Conservation (phyloP, 2,329 filamentous ascomycete species). For the Xylogone sp. region DNA sequence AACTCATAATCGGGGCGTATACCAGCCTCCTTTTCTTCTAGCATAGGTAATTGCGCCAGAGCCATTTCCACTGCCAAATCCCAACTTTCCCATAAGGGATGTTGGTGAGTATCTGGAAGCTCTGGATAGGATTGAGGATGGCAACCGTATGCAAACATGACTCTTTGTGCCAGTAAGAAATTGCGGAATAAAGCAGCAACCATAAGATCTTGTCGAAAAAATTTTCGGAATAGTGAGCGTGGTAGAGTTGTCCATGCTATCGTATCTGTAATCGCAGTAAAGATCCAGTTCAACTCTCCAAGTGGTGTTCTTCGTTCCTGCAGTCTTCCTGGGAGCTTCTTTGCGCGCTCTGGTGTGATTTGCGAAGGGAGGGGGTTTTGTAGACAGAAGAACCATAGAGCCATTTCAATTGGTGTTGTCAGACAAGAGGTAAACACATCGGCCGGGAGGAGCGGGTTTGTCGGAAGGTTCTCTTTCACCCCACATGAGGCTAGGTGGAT, state of each 20-base stretch:
- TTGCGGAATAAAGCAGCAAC: slow-evolving; percentile 97
- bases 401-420: slow-evolving; percentile 97
- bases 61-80: slow-evolving; percentile 96
- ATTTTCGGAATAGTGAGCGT: slow-evolving; percentile 87
- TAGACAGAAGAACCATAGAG: slow-evolving; percentile 90
- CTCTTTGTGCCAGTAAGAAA: slow-evolving; percentile 87
- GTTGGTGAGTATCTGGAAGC: slow-evolving; percentile 91
- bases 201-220: slow-evolving; percentile 97
- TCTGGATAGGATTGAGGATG: slow-evolving; percentile 88
- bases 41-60: slow-evolving; percentile 78
- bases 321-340: slow-evolving; percentile 83
- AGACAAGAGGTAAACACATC: slow-evolving; percentile 95
- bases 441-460: slow-evolving; percentile 87
- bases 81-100: slow-evolving; percentile 96
- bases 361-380: slow-evolving; percentile 67
- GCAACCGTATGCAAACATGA: slow-evolving; percentile 96
- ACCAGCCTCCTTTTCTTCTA: slow-evolving; percentile 73
- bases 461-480: slow-evolving; percentile 87
- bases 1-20: slow-evolving; percentile 74
- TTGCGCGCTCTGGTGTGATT: slow-evolving; percentile 76
- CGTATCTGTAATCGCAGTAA: slow-evolving; percentile 97
- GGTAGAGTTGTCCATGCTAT: slow-evolving; percentile 97
- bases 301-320: slow-evolving; percentile 91
- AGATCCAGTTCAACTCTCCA: slow-evolving; percentile 98
- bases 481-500: slow-evolving; percentile 92